phyloP scores from a whole-genome alignment of 805 yeast species.

The Maudiozyma turicensis region DNA sequence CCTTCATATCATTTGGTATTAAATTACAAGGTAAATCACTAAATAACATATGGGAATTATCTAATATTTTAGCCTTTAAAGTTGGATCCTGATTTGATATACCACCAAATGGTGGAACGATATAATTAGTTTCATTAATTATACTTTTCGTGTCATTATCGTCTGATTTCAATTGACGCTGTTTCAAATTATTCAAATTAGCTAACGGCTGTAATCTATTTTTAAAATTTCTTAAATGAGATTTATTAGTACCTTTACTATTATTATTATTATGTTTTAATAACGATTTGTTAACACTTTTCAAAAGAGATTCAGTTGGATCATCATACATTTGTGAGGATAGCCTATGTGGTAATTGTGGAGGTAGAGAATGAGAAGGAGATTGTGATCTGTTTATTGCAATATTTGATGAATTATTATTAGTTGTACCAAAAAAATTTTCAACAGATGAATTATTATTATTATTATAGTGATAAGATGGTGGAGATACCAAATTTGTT shows the following conservation, averaged over 20 bases:
- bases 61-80: conserved; percentile 32
- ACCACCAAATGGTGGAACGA: conserved; percentile 55
- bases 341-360: neutral
- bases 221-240: neutral
- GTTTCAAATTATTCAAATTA: neutral
- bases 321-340: conserved; percentile 5
- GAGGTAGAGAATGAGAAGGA: conserved; percentile 1
- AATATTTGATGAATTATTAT: neutral
- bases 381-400: conserved; percentile 1
- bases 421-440: conserved; percentile 35
- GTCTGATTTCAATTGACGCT: neutral
- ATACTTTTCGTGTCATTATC: conserved; percentile 12
- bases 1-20: conserved; percentile 47
- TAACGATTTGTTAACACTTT: conserved; percentile 22
- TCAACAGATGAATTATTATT: conserved; percentile 34
- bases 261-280: conserved; percentile 11
- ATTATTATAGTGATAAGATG: conserved; percentile 1
- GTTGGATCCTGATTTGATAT: conserved; percentile 52
- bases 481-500: conserved; percentile 2
- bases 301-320: conserved; percentile 20
- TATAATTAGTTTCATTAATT: conserved; percentile 8
- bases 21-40: conserved; percentile 61
- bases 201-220: neutral
- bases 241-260: neutral
- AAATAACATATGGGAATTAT: conserved; percentile 30